These are phyloP conservation scores for Dipteronia sinensis DNA, from an alignment of 345 rosid species.

Conservation along the genomic window DNA sequence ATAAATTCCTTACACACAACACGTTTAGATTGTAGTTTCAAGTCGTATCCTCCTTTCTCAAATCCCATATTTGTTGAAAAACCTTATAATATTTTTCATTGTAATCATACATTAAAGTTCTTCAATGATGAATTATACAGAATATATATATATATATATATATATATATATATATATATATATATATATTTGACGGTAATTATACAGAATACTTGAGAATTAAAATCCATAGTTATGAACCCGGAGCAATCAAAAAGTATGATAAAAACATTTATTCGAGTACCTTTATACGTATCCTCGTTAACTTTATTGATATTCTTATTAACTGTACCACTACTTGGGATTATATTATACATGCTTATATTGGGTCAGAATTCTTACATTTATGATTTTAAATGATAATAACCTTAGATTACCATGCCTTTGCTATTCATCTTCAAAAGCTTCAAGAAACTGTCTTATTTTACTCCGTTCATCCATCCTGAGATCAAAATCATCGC, in stretches of 20 bases:
- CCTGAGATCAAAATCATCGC: conserved; percentile 63
- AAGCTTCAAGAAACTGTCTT: conserved; percentile 62
- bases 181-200: too few relatives aligned
- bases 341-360: conserved; percentile 1
- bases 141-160: too few relatives aligned
- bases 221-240: too few relatives aligned
- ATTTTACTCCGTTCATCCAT: conserved; percentile 57
- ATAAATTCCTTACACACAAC: too few relatives aligned
- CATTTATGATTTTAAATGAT: conserved; percentile 12
- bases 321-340: background rate
- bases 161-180: too few relatives aligned
- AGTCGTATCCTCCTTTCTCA: too few relatives aligned
- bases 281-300: background rate
- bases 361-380: conserved; percentile 1
- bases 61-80: too few relatives aligned
- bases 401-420: background rate
- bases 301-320: conserved; percentile 19
- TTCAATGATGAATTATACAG: too few relatives aligned
- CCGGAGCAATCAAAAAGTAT: background rate
- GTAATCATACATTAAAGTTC: background rate
- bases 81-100: too few relatives aligned
- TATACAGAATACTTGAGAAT: too few relatives aligned
- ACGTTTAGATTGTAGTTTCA: too few relatives aligned
- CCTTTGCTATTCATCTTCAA: conserved; percentile 27
- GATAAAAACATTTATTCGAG: too few relatives aligned